phyloP scores from a whole-genome alignment of 2,329 filamentous ascomycete genomes.

The Venturia carpophila region DNA sequence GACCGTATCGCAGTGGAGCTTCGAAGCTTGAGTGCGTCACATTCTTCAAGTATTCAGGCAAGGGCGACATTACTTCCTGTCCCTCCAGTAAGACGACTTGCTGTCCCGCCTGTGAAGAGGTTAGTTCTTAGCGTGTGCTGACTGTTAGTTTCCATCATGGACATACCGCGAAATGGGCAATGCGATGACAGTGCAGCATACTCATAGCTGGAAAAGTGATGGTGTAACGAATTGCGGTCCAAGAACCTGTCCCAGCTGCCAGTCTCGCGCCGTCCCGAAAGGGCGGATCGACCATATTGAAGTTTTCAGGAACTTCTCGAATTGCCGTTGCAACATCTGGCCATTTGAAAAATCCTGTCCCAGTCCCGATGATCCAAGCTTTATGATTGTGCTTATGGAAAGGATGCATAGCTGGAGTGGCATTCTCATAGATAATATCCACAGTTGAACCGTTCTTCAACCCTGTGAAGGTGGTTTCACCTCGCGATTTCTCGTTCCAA shows the following conservation, averaged over 20 bases:
- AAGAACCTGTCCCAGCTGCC: constrained; percentile 20
- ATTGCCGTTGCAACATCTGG: constrained; percentile 21
- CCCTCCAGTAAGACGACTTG: constrained; percentile 22
- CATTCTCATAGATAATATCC: constrained; percentile 25
- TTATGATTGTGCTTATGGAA: constrained; percentile 28
- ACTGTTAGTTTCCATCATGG: not conserved
- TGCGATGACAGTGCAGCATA: constrained; percentile 22
- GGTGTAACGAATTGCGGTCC: constrained; percentile 21
- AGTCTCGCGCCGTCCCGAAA: constrained; percentile 19
- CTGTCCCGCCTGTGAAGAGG: constrained; percentile 16
- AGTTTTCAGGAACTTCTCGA: constrained; percentile 19
- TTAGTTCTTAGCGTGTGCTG: not conserved
- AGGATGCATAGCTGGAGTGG: constrained; percentile 23
- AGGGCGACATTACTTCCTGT: constrained; percentile 20
- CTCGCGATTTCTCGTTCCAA: constrained; percentile 27
- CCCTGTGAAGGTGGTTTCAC: constrained; percentile 28
- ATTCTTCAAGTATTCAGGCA: constrained; percentile 22
- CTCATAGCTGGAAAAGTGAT: constrained; percentile 22
- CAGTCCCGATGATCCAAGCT: constrained; percentile 24
- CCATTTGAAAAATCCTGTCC: constrained; percentile 25
- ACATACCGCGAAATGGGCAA: constrained; percentile 19
- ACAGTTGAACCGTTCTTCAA: constrained; percentile 24
- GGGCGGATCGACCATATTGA: constrained; percentile 22
- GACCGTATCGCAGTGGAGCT: constrained; percentile 22
- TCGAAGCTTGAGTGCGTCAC: constrained; percentile 22